These are phyloP conservation scores for Suillus tomentosus DNA, from an alignment of 768 basidiomycete genomes.

Conservation along the genomic window DNA sequence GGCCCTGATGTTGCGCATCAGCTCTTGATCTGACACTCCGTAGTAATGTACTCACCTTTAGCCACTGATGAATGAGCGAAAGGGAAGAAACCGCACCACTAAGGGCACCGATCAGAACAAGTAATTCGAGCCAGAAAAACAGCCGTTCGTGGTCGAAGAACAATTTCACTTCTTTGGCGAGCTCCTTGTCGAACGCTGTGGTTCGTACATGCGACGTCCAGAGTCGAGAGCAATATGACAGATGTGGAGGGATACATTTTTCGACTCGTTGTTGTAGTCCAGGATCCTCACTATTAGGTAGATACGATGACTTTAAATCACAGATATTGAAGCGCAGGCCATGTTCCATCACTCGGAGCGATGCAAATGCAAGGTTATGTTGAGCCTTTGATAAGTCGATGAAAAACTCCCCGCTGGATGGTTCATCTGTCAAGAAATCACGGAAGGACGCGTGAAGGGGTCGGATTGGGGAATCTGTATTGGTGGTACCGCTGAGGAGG, in stretches of 20 bases:
- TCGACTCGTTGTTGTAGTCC: not conserved
- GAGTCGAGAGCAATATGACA: slow-evolving; percentile 17
- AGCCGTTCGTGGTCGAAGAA: not conserved
- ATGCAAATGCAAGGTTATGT: slow-evolving; percentile 22
- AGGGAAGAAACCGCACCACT: not conserved
- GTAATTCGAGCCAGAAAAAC: not conserved
- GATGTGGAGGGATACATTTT: slow-evolving; percentile 3
- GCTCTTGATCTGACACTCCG: not conserved
- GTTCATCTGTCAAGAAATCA: slow-evolving; percentile 25
- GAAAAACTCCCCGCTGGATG: slow-evolving; percentile 17
- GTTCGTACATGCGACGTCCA: slow-evolving; percentile 16
- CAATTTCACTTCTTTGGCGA: not conserved
- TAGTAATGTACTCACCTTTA: not conserved
- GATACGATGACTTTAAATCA: slow-evolving; percentile 31
- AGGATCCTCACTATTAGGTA: slow-evolving; percentile 27
- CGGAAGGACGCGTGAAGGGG: slow-evolving; percentile 31
- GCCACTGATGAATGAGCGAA: not conserved
- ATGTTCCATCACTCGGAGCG: slow-evolving; percentile 31
- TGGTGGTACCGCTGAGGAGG: slow-evolving; percentile 12
- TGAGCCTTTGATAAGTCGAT: slow-evolving; percentile 18
- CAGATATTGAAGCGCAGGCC: slow-evolving; percentile 39
- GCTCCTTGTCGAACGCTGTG: not conserved
- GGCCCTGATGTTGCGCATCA: not conserved
- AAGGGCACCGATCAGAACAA: not conserved
- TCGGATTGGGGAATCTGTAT: slow-evolving; percentile 12